Conservation (phyloP, 345 rosid species). For the Salix suchowensis region DNA sequence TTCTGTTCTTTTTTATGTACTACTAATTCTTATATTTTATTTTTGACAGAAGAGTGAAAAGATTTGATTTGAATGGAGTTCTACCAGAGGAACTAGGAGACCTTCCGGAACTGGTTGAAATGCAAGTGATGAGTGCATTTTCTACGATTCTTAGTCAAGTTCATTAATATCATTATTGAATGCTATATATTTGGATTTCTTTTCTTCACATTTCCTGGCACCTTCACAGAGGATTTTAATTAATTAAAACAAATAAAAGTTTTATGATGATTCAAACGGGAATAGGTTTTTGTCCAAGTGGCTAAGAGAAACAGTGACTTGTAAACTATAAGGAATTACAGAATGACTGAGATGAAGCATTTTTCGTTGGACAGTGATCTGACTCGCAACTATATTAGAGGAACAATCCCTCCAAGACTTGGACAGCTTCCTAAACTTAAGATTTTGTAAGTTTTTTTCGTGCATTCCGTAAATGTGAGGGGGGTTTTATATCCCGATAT, state of each 20-base stretch:
- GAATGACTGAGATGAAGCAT: background rate
- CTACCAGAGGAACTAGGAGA: conserved; percentile 65
- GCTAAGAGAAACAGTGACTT: background rate
- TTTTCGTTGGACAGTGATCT: conserved; percentile 52
- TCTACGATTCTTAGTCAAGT: background rate
- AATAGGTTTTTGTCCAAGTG: background rate
- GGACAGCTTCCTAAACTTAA: conserved; percentile 42
- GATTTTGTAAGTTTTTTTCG: conserved; percentile 40
- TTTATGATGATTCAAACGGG: too few relatives aligned
- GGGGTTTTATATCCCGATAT: too few relatives aligned
- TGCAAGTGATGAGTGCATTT: conserved; percentile 39
- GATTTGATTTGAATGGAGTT: conserved; percentile 49
- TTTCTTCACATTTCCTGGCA: background rate
- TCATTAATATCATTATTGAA: too few relatives aligned
- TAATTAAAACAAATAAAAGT: too few relatives aligned
- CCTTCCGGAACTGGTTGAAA: conserved; percentile 43
- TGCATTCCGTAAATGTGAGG: background rate
- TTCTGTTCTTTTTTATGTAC: background rate
- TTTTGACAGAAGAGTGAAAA: conserved; percentile 44
- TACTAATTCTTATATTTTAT: background rate
- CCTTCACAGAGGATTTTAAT: background rate
- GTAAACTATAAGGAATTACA: background rate
- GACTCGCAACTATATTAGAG: conserved; percentile 59
- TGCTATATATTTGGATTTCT: too few relatives aligned
- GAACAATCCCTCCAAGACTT: conserved; percentile 59